Evolutionary conservation across 2,329 filamentous ascomycete species (phyloP).

Genomic region (Apiospora aurea): DNA sequence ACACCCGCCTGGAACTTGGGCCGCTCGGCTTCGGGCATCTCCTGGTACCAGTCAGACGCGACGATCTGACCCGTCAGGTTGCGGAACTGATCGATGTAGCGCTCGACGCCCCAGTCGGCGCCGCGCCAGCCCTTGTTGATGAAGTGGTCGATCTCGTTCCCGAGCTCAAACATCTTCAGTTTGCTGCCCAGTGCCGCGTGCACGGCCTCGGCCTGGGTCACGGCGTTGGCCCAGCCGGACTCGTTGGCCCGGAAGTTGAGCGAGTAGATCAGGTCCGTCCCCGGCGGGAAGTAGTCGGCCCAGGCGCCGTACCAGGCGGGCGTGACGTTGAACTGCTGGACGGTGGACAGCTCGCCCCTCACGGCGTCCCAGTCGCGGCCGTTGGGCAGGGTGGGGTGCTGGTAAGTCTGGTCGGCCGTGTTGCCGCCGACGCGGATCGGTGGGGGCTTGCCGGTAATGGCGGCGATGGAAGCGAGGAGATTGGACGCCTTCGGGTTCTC

Average conservation of each 20-base stretch:
- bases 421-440: constrained; percentile 45
- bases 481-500: constrained; percentile 39
- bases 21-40: constrained; percentile 20
- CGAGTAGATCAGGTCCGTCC: constrained; percentile 43
- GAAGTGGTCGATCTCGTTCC: constrained; percentile 48
- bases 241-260: constrained; percentile 44
- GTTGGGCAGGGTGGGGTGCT: constrained; percentile 37
- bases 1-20: constrained; percentile 45
- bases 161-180: constrained; percentile 43
- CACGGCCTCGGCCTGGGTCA: constrained; percentile 40
- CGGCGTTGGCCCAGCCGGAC: constrained; percentile 39
- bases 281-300: constrained; percentile 42
- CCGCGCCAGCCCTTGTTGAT: constrained; percentile 44
- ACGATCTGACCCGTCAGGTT: constrained; percentile 42
- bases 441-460: constrained; percentile 40
- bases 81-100: constrained; percentile 43
- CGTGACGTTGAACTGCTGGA: constrained; percentile 42
- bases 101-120: constrained; percentile 38
- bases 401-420: constrained; percentile 44
- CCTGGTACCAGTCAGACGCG: constrained; percentile 40
- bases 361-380: constrained; percentile 39
- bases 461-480: constrained; percentile 37
- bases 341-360: constrained; percentile 33
- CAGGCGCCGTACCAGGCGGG: constrained; percentile 42
- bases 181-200: constrained; percentile 39